Percentiles rank a stretch among this genome's conserved stretches.
phyloP scores from a whole-genome alignment of 495 filamentous ascomycete species.

The Hypoxylon crocopeplum region DNA sequence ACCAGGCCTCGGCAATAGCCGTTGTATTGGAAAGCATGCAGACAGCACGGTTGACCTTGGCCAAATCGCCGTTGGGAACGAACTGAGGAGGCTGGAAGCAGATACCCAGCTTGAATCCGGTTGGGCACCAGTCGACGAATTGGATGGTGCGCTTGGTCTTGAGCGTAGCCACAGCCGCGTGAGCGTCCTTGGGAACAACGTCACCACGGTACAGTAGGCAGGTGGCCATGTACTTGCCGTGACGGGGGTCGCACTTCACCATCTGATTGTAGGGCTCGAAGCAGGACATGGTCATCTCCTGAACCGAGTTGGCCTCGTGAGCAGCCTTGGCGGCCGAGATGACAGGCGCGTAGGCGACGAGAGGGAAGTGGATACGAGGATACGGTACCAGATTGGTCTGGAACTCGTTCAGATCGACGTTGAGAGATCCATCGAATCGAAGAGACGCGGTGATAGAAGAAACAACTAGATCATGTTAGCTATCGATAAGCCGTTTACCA shows the following conservation, averaged over 20 bases:
- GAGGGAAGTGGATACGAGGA: constrained; percentile 98
- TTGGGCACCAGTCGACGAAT: constrained; percentile 99
- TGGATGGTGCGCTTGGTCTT: constrained; percentile 99
- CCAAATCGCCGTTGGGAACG: constrained; percentile 95
- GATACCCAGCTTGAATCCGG: constrained; percentile 99
- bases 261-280: constrained; percentile 87
- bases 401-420: constrained; percentile 99
- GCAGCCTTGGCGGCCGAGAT: constrained; percentile 91
- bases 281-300: constrained; percentile 89
- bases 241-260: constrained; percentile 99
- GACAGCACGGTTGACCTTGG: constrained; percentile 96
- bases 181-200: constrained; percentile 94
- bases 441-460: constrained; percentile 98
- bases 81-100: constrained; percentile 97
- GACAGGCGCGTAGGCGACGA: constrained; percentile 94
- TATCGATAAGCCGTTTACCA: not conserved
- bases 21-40: constrained; percentile 99
- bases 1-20: constrained; percentile 98
- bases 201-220: constrained; percentile 98
- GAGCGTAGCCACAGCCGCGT: constrained; percentile 87
- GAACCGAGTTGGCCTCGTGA: constrained; percentile 92
- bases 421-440: constrained; percentile 97
- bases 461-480: constrained; percentile 67
- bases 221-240: constrained; percentile 99
- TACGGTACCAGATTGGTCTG: constrained; percentile 99